Conservation (phyloP, 2,329 filamentous ascomycete genomes). For the Myriosclerotinia duriaeana region DNA sequence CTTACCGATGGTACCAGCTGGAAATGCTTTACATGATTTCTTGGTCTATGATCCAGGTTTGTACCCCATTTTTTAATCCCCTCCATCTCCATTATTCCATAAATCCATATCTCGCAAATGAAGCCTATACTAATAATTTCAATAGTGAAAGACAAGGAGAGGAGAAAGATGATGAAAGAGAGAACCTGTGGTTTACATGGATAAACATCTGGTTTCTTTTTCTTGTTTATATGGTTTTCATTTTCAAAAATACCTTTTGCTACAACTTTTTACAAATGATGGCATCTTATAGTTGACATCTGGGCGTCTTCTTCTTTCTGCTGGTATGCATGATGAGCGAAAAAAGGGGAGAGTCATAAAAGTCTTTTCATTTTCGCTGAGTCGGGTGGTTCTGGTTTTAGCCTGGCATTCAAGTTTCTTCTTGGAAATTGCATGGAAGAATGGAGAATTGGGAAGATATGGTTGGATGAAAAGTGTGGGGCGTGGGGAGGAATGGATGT, state of each 20-base stretch:
- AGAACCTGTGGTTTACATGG: conserved; percentile 46
- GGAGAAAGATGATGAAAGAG: conserved; percentile 64
- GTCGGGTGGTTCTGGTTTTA: conserved; percentile 8
- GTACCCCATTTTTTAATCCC: conserved; percentile 38
- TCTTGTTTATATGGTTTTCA: neutral
- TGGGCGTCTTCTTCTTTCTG: conserved; percentile 15
- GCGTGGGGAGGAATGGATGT: neutral
- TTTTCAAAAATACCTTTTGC: conserved; percentile 11
- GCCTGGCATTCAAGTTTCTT: conserved; percentile 13
- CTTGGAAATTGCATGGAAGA: conserved; percentile 8
- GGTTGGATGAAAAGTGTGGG: neutral
- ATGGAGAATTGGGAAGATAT: neutral
- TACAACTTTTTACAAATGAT: conserved; percentile 10
- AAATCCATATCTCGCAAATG: conserved; percentile 10
- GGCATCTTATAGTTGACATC: conserved; percentile 10
- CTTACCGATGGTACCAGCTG: conserved; percentile 94
- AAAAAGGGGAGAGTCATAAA: conserved; percentile 6
- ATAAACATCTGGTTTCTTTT: conserved; percentile 3
- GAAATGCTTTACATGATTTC: conserved; percentile 87
- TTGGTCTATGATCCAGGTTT: conserved; percentile 79
- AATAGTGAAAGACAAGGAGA: conserved; percentile 64
- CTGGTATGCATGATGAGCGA: conserved; percentile 17
- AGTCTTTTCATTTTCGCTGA: conserved; percentile 6
- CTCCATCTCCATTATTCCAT: neutral
- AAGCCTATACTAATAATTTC: conserved; percentile 42